phyloP scores from a whole-genome alignment of 108 stramenopile genomes.

The Cyclotella distinguenda region DNA sequence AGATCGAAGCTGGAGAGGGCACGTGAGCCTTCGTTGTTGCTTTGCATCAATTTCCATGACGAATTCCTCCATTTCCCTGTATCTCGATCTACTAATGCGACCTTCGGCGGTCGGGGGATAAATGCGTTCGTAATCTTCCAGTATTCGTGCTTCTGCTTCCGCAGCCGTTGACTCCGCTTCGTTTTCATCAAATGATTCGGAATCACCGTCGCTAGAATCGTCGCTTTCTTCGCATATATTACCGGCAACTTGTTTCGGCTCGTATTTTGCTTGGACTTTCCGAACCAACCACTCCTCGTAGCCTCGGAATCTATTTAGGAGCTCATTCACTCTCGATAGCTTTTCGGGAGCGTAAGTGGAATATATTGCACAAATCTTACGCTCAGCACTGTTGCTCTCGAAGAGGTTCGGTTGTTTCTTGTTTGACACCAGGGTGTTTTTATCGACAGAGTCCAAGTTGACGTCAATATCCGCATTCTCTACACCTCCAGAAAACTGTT shows the following conservation, averaged over 20 bases:
- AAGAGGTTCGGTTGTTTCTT: conserved; percentile 10
- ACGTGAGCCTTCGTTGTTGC: conserved; percentile 21
- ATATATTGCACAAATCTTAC: conserved; percentile 45
- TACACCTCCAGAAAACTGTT: not conserved
- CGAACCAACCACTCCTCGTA: conserved; percentile 58
- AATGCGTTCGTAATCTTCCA: conserved; percentile 50
- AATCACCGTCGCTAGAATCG: conserved; percentile 14
- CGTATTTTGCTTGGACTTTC: conserved; percentile 54
- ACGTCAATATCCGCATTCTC: conserved; percentile 1
- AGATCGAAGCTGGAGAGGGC: conserved; percentile 1
- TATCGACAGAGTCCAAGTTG: not conserved
- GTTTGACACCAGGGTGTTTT: not conserved
- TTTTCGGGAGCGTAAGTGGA: conserved; percentile 57
- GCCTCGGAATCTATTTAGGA: conserved; percentile 57
- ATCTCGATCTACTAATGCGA: conserved; percentile 30
- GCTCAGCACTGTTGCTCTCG: conserved; percentile 36
- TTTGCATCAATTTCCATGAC: conserved; percentile 31
- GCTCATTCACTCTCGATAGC: conserved; percentile 42
- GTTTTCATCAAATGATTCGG: conserved; percentile 8
- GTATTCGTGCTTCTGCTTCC: conserved; percentile 36
- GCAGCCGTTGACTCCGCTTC: not conserved
- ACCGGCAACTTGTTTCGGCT: conserved; percentile 2
- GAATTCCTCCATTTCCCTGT: conserved; percentile 44
- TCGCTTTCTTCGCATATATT: conserved; percentile 8
- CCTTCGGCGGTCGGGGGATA: conserved; percentile 42